Evolutionary conservation across 2,329 filamentous ascomycete species (phyloP).

Genomic region (Colletotrichum sidae): DNA sequence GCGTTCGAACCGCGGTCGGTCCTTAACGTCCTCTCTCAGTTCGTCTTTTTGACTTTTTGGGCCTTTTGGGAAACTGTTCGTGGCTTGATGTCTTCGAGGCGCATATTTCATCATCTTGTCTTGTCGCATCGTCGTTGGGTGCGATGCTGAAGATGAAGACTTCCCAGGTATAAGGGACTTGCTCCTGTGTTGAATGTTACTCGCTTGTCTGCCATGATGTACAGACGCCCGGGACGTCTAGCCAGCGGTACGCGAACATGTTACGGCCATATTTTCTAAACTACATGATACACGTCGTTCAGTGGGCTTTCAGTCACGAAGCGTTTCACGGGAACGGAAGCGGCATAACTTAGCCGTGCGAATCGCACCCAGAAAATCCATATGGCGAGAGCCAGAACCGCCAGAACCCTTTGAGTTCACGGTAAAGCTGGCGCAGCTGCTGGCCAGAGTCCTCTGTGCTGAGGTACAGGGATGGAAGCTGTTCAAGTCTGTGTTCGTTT

Average conservation of each 20-base stretch:
- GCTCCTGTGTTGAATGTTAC: too few species aligned
- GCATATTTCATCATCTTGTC: neutral
- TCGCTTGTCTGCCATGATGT: too few species aligned
- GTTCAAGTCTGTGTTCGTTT: neutral
- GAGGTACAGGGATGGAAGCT: slow-evolving; percentile 9
- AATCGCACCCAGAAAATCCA: slow-evolving; percentile 9
- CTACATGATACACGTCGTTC: neutral
- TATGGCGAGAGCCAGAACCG: slow-evolving; percentile 7
- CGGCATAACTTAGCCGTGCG: neutral
- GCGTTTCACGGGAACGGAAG: too few species aligned
- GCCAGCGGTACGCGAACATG: too few species aligned
- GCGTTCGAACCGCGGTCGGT: slow-evolving; percentile 38
- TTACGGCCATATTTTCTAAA: neutral
- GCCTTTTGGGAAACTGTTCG: neutral
- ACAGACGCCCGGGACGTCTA: too few species aligned
- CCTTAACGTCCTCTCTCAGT: neutral
- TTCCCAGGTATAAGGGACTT: too few species aligned
- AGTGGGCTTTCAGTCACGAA: too few species aligned
- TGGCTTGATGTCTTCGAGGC: too few species aligned
- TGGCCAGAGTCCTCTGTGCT: neutral
- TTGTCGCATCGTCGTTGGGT: neutral
- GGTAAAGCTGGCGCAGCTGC: neutral
- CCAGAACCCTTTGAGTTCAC: slow-evolving; percentile 13
- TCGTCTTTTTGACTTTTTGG: neutral
- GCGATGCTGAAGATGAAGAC: neutral